Base-by-base conservation (phyloP, 352 stramenopile species). In the Phytopythium delawarense region DNA sequence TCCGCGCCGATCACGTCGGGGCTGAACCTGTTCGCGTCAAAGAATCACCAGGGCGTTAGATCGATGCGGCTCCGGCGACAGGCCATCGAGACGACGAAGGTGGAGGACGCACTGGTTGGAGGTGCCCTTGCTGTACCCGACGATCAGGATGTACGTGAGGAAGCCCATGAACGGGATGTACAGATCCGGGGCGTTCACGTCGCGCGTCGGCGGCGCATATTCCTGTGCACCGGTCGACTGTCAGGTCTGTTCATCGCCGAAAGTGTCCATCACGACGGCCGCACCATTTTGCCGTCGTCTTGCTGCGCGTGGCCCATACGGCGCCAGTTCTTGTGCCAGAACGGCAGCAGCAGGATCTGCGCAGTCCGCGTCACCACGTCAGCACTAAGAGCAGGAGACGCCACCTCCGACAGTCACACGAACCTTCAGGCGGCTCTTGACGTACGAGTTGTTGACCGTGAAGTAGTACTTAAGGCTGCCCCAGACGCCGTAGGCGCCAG, bases 111-210 rank as follows among this genome's bases (percentile, higher is more conserved):
- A 96, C 85, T 96, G 80, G 57, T 92, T 92, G 30, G 84, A 93
- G 35, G 89, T 94, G 30, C 97, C 98, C 65, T 99, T 98, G 48
- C 84, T 92, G 62, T 99, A 96, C 2, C 96, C 97, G 65, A 97
- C 97, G 13, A 99, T 88, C 53, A 99, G 75, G 52, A 98, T 98
- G 76, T 99, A 99, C 20, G 97, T 99, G 57, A 99, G 84, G 39
- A 99, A 97, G n/a, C 94, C 91, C 97, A 99, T 99, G 45, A 98
- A 64, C 13, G 98, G 98, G 32, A 99, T 93, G 76, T 99, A 99
- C 32, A 99, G 76, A 78, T 99, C 98, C 2, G 97, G 97, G 7
- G 97, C 96, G 68, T 99, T 99, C 61, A 97, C 86, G 74, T 99
- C 98, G 40, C 87, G 71, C 45, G 89, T 88, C 18, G 97, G 97